phyloP scores from a whole-genome alignment of 148 eudicot species.

The Persicaria tinctoria region DNA sequence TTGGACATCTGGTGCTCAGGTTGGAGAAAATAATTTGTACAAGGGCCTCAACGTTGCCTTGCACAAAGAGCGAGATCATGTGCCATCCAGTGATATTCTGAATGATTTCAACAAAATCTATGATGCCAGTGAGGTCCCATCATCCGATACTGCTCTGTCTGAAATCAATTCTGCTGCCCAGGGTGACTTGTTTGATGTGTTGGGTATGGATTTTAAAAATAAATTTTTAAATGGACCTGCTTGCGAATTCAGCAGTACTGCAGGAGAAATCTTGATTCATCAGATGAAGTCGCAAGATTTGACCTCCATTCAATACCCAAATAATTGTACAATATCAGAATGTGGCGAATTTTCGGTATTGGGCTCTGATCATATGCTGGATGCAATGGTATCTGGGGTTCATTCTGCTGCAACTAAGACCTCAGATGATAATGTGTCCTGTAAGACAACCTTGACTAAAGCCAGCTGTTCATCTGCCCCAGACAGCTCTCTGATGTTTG shows the following conservation, averaged over 20 bases:
- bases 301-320: slow-evolving; percentile 28
- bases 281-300: slow-evolving; percentile 28
- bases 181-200: slow-evolving; percentile 82
- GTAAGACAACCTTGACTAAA: slow-evolving; percentile 47
- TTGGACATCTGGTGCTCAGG: slow-evolving; percentile 20
- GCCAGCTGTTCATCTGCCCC: slow-evolving; percentile 42
- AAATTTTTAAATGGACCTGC: slow-evolving; percentile 38
- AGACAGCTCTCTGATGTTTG: slow-evolving; percentile 27
- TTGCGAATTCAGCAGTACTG: slow-evolving; percentile 19
- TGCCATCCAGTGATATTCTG: slow-evolving; percentile 15
- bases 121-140: slow-evolving; percentile 20
- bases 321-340: slow-evolving; percentile 35
- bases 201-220: slow-evolving; percentile 61
- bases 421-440: slow-evolving; percentile 54
- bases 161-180: slow-evolving; percentile 36
- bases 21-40: slow-evolving; percentile 20
- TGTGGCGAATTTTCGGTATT: slow-evolving; percentile 44
- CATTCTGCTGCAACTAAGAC: slow-evolving; percentile 38
- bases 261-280: slow-evolving; percentile 18
- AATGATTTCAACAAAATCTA: slow-evolving; percentile 16
- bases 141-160: slow-evolving; percentile 25
- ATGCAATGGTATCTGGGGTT: slow-evolving; percentile 70
- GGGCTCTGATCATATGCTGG: slow-evolving; percentile 60
- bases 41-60: slow-evolving; percentile 18
- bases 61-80: slow-evolving; percentile 29